Evolutionary conservation across 2,329 filamentous ascomycete genomes (phyloP), one percentile per base, ranked within the genome.

Genomic region (Fusarium longipes): DNA sequence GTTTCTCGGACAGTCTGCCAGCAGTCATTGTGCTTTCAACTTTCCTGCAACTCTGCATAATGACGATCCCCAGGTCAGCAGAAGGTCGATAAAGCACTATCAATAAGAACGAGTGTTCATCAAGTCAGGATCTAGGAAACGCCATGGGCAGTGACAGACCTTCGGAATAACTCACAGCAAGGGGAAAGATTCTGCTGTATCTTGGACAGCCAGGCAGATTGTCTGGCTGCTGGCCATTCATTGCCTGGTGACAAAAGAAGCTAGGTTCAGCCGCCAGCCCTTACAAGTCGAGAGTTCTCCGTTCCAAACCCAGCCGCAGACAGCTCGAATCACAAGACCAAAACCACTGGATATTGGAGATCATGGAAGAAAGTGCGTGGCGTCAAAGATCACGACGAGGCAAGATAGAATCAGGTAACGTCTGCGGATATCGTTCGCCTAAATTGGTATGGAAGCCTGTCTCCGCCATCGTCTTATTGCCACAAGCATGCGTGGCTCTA

Each of bases 281-380:
- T n/a, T n/a, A n/a, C n/a, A n/a, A 18, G n/a, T n/a, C 12, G 11
- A n/a, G 22, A 47, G 36, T 30, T 18, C 45, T 17, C 14, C 9
- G 12, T 40, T 15, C 10, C 17, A 14, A 32, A 10, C 6, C 42
- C 18, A 17, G n/a, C 29, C 20, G 17, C 15, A 18, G 15, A 25
- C 30, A 9, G 14, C 15, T 33, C 12, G 8, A 8, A 17, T 43
- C 20, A 42, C 15, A 33, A 24, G 44, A n/a, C 18, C 24, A 25
- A 39, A 45, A 18, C 11, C 17, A 22, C 22, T 47, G 20, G 44
- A n/a, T 32, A 54, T 42, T 17, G n/a, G 30, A 27, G 18, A 35
- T 40, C 42, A 32, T 38, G 17, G 35, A 63, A 27, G 32, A 14
- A 25, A 45, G 63, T 32, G 20, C 15, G 51, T 59, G 63, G 63